Base-by-base conservation (phyloP, 805 yeast genomes). In the Saccharomycopsis lassenensis region DNA sequence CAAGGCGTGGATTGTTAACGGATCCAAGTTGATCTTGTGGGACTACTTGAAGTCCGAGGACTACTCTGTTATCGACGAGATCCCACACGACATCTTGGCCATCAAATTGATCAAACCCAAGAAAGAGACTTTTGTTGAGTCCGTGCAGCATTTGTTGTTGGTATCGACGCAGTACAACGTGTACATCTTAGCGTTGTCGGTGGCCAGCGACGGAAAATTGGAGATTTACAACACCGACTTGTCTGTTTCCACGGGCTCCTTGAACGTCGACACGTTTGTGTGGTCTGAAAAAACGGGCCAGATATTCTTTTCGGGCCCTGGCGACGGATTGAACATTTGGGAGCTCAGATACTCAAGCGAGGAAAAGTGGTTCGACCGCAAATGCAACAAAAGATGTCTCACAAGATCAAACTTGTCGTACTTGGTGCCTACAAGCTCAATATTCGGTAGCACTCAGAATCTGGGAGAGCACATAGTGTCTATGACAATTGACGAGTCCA, bases 1-100 rank as follows among this genome's bases (percentile, higher is more conserved):
- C 43, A 72, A 94, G 41, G 74, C 87, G 10, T 91, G 96, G 95
- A 68, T 89, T 22, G 74, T 80, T 3, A 72, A 77, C 22, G 96
- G 85, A 51, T 78, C 79, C 52, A 79, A 80, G 48, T 63, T 89
- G 48, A 71, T 81, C 23, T 65, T 93, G 17, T 91, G 97, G 97
- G 79, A 86, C 54, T 74, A 78, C 51, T 50, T 59, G 6, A 71
- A 69, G 39, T 65, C 66, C 3, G 67, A 70, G 20, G 89, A 80
- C 41, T 82, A 75, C 51, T 76, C 77, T 48, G 74, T 85, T 6
- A 80, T 89, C 35, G 96, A 85, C 52, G 93, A 80, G 46, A 69
- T 86, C 44, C 68, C 73, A 36, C 83, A 82, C 47, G 71, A 91
- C 2, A 84, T 91, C 33, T 60, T 82, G 36, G 67, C 83, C 10